Conservation (phyloP, 345 rosid species). For the Physaria fendleri region DNA sequence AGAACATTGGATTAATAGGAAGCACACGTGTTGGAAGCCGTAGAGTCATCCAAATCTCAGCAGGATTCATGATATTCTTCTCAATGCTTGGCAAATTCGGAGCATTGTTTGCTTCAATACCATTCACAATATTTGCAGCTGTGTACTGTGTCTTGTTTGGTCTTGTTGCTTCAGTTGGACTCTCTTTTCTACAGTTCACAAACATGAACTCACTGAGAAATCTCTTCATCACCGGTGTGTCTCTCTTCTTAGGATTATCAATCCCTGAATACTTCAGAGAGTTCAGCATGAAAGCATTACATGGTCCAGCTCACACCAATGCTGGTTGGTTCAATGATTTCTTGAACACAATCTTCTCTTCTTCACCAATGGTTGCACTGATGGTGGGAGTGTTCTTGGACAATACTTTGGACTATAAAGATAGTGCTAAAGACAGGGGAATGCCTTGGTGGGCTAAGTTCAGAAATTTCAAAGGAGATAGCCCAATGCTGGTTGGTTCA, state of each 20-base stretch:
- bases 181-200: slow-evolving; percentile 92
- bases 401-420: slow-evolving; percentile 87
- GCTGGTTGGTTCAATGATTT: too few species aligned
- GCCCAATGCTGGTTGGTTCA: slow-evolving; percentile 99
- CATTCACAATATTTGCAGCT: slow-evolving; percentile 92
- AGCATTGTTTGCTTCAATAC: slow-evolving; percentile 92
- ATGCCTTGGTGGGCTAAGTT: slow-evolving; percentile 97
- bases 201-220: slow-evolving; percentile 99
- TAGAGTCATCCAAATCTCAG: slow-evolving; percentile 88
- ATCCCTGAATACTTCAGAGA: slow-evolving; percentile 85
- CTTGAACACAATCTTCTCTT: too few species aligned
- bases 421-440: slow-evolving; percentile 80
- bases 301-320: slow-evolving; percentile 83
- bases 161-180: slow-evolving; percentile 89
- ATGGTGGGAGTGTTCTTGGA: slow-evolving; percentile 79
- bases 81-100: slow-evolving; percentile 94
- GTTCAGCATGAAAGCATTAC: slow-evolving; percentile 70
- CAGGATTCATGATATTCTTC: slow-evolving; percentile 98
- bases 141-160: slow-evolving; percentile 88
- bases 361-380: too few species aligned
- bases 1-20: slow-evolving; percentile 91
- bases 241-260: slow-evolving; percentile 84
- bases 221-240: slow-evolving; percentile 77
- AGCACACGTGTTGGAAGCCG: slow-evolving; percentile 98
- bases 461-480: slow-evolving; percentile 80